Evolutionary conservation across 2,329 filamentous ascomycete species (phyloP).

Genomic region (Aspergillus sojae): DNA sequence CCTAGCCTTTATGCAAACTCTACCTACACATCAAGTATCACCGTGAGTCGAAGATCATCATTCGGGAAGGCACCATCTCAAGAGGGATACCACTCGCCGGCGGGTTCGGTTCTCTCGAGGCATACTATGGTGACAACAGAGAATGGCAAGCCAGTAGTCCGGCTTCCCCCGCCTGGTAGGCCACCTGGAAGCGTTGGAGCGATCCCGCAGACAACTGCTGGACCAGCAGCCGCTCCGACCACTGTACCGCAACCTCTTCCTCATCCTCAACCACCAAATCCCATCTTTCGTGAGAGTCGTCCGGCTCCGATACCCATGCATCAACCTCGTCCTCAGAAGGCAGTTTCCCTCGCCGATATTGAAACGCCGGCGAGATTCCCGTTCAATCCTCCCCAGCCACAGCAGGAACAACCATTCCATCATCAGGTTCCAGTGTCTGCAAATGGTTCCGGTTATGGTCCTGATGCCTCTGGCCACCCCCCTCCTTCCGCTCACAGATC

Average conservation of each 20-base stretch:
- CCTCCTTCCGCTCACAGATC: constrained; percentile 60
- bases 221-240: constrained; percentile 19
- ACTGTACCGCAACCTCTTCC: constrained; percentile 26
- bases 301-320: constrained; percentile 74
- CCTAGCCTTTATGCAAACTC: constrained; percentile 73
- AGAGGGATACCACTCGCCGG: constrained; percentile 78
- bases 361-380: constrained; percentile 73
- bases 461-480: constrained; percentile 63
- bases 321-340: constrained; percentile 91
- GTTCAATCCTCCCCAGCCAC: constrained; percentile 62
- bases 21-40: constrained; percentile 80
- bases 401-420: constrained; percentile 85
- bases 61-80: constrained; percentile 67
- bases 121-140: constrained; percentile 63
- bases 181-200: constrained; percentile 25
- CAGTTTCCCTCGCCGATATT: constrained; percentile 89
- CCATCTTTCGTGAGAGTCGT: constrained; percentile 62
- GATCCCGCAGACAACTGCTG: constrained; percentile 25
- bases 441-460: constrained; percentile 58
- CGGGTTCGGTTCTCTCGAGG: constrained; percentile 74
- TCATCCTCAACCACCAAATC: constrained; percentile 57
- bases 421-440: constrained; percentile 87
- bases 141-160: constrained; percentile 71
- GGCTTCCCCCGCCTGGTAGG: constrained; percentile 69
- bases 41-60: constrained; percentile 87